phyloP scores from a whole-genome alignment of 306 rosid species.

The Sicyos edulis region DNA sequence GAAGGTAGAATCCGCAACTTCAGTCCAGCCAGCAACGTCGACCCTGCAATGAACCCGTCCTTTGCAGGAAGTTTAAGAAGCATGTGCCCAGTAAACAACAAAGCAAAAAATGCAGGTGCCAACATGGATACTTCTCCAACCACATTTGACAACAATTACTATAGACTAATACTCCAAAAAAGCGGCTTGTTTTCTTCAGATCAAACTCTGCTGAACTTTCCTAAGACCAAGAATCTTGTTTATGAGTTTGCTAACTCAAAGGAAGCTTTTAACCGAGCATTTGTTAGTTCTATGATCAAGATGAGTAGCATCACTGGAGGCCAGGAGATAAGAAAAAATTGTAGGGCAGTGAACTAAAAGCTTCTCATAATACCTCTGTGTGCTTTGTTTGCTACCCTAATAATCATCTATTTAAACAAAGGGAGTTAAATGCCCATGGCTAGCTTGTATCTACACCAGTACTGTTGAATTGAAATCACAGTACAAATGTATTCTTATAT shows the following conservation, averaged over 20 bases:
- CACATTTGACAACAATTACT: constrained; percentile 42
- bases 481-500: constrained; percentile 1
- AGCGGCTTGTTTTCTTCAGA: constrained; percentile 41
- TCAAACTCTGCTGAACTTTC: constrained; percentile 35
- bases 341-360: constrained; percentile 36
- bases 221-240: constrained; percentile 35
- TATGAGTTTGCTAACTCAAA: constrained; percentile 33
- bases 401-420: constrained; percentile 9
- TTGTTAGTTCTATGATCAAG: constrained; percentile 38
- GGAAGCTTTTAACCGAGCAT: constrained; percentile 36
- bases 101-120: constrained; percentile 33
- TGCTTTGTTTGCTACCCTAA: constrained; percentile 9
- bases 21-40: constrained; percentile 44
- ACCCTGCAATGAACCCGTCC: constrained; percentile 48
- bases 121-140: constrained; percentile 39
- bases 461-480: not conserved
- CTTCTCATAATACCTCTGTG: constrained; percentile 3
- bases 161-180: constrained; percentile 34
- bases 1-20: constrained; percentile 51
- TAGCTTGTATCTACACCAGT: constrained; percentile 1
- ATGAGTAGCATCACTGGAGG: constrained; percentile 47
- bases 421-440: not conserved
- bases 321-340: constrained; percentile 52
- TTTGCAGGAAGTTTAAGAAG: constrained; percentile 37
- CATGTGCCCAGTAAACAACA: constrained; percentile 32